A percentile compares a stretch with the other conserved stretches of the same genome.
Evolutionary conservation across 179 eudicot species (phyloP).

Genomic region (Beta lomatogona): DNA sequence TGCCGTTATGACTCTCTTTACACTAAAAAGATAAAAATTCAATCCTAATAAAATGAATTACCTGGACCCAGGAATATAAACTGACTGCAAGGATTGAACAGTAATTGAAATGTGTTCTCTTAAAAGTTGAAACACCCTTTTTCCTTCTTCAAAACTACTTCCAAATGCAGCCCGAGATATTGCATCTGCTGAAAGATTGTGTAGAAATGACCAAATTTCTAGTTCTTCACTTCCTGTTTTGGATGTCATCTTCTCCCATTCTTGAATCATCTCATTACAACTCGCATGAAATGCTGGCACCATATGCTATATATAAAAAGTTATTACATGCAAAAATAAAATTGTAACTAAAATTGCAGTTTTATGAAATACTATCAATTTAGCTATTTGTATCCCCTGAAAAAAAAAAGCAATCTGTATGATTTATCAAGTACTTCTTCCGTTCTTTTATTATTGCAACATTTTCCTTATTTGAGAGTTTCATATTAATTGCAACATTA

Average conservation of each 20-base stretch:
- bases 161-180: conserved; percentile 42
- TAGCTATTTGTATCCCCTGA: too few relatives aligned
- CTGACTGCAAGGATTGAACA: conserved; percentile 14
- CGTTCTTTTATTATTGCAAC: too few relatives aligned
- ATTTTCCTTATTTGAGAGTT: too few relatives aligned
- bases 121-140: conserved; percentile 27
- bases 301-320: conserved; percentile 9
- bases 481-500: too few relatives aligned
- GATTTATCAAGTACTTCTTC: too few relatives aligned
- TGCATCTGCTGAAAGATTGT: conserved; percentile 32
- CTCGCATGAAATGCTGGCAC: conserved; percentile 34
- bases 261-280: conserved; percentile 25
- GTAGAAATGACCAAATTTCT: conserved; percentile 37
- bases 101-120: conserved; percentile 19
- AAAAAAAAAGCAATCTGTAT: too few relatives aligned
- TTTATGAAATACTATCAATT: too few relatives aligned
- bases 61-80: conserved; percentile 39
- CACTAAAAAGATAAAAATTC: too few relatives aligned
- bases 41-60: background rate
- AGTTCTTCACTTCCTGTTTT: conserved; percentile 23
- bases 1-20: too few relatives aligned
- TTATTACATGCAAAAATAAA: background rate
- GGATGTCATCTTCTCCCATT: conserved; percentile 18
- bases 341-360: too few relatives aligned
- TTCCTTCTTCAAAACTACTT: conserved; percentile 32